phyloP scores from a whole-genome alignment of 2,329 filamentous ascomycete species.

The Paecilomyces sp. region DNA sequence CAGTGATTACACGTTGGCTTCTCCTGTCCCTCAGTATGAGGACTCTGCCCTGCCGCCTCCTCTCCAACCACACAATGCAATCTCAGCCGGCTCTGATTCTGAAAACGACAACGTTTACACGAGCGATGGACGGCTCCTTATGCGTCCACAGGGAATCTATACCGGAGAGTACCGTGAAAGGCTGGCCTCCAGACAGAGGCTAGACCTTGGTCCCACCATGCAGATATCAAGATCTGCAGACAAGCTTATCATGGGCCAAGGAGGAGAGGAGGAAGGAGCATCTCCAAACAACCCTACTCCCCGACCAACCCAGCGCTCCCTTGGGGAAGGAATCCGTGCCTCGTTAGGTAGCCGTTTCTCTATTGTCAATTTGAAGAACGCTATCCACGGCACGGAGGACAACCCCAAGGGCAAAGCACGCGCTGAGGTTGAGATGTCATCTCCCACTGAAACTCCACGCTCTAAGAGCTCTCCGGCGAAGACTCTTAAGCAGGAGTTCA shows the following conservation, averaged over 20 bases:
- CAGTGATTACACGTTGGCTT: constrained; percentile 12
- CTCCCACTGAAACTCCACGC: background rate
- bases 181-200: background rate
- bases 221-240: background rate
- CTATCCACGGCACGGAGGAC: background rate
- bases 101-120: background rate
- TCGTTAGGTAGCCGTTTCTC: background rate
- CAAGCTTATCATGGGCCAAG: background rate
- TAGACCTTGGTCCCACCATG: background rate
- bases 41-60: background rate
- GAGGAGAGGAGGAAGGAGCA: background rate
- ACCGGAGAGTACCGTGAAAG: background rate
- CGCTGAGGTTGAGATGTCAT: background rate
- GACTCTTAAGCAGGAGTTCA: background rate
- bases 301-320: background rate
- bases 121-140: background rate
- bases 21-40: background rate
- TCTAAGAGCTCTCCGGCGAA: background rate
- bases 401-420: background rate
- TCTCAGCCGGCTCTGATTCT: background rate
- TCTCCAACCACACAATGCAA: background rate
- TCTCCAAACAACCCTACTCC: no score
- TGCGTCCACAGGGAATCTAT: background rate
- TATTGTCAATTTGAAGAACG: background rate
- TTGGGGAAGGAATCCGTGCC: background rate